Evolutionary conservation across 345 rosid species (phyloP).

Genomic region (Nasturtium officinale): DNA sequence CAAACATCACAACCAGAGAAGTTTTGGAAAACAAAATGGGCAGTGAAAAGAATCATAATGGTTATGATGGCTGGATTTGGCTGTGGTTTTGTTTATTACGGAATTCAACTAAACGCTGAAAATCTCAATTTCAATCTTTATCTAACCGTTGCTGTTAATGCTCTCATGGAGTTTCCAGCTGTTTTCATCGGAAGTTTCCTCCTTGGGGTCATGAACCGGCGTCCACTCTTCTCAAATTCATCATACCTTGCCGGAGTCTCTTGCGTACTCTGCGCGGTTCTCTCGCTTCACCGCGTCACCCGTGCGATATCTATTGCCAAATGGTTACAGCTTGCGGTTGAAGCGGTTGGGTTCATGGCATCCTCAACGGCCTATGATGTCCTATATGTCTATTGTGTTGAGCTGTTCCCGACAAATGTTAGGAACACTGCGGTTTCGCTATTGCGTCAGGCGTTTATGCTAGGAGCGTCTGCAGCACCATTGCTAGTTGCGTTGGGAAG

Average conservation of each 20-base stretch:
- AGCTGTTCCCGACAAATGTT: constrained; percentile 75
- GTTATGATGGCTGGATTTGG: constrained; percentile 71
- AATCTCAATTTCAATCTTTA: constrained; percentile 71
- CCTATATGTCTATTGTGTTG: constrained; percentile 58
- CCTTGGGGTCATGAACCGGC: constrained; percentile 55
- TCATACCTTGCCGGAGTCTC: constrained; percentile 55
- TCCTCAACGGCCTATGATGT: constrained; percentile 65
- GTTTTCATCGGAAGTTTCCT: constrained; percentile 57
- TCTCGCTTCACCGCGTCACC: constrained; percentile 39
- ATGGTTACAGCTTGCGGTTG: constrained; percentile 58
- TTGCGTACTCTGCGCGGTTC: constrained; percentile 58
- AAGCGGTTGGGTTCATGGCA: constrained; percentile 72
- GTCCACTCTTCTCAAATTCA: constrained; percentile 54
- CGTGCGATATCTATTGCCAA: constrained; percentile 32
- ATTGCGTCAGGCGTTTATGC: constrained; percentile 62
- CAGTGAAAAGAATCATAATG: constrained; percentile 53
- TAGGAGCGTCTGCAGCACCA: constrained; percentile 77
- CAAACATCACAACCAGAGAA: constrained; percentile 40
- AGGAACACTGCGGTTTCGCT: constrained; percentile 72
- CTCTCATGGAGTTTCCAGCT: constrained; percentile 75
- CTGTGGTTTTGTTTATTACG: constrained; percentile 69
- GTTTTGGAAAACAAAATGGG: constrained; percentile 67
- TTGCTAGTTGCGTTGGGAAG: constrained; percentile 64
- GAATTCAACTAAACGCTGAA: constrained; percentile 70
- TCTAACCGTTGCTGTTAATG: constrained; percentile 61